These are phyloP conservation scores for Backusella psychrophila DNA, from an alignment of 192 early-diverging fungal species.

Conservation along the genomic window DNA sequence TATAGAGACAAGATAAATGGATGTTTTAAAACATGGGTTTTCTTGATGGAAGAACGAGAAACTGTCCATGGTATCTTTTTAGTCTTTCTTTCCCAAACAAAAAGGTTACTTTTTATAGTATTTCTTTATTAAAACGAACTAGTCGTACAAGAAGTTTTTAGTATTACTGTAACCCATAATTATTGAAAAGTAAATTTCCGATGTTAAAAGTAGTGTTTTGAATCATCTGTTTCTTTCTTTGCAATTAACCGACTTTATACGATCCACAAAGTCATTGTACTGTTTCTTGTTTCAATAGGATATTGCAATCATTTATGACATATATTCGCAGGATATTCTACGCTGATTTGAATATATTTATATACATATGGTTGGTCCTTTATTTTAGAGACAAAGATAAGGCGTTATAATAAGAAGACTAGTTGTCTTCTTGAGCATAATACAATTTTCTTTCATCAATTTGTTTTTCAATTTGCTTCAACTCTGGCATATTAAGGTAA, in stretches of 20 bases:
- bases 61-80: not conserved
- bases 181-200: too few relatives aligned
- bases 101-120: not conserved
- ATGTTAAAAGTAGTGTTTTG: too few relatives aligned
- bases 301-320: too few relatives aligned
- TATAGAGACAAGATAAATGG: too few relatives aligned
- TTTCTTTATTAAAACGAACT: not conserved
- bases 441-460: constrained; percentile 34
- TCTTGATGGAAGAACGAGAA: not conserved
- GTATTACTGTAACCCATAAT: not conserved
- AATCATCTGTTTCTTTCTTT: too few relatives aligned
- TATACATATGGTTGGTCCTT: not conserved
- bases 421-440: constrained; percentile 38
- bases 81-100: not conserved
- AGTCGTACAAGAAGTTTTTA: not conserved
- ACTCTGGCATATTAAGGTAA: constrained; percentile 46
- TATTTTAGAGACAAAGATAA: not conserved
- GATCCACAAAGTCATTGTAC: too few relatives aligned
- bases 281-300: too few relatives aligned
- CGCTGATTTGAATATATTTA: not conserved
- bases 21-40: not conserved
- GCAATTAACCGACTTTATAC: too few relatives aligned
- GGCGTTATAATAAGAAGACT: not conserved
- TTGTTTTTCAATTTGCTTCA: constrained; percentile 29
- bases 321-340: too few relatives aligned